Evolutionary conservation across 2,329 filamentous ascomycete genomes (phyloP), one percentile per base, ranked within the genome.

Genomic region (Hymenotorrendiella dingleyae): DNA sequence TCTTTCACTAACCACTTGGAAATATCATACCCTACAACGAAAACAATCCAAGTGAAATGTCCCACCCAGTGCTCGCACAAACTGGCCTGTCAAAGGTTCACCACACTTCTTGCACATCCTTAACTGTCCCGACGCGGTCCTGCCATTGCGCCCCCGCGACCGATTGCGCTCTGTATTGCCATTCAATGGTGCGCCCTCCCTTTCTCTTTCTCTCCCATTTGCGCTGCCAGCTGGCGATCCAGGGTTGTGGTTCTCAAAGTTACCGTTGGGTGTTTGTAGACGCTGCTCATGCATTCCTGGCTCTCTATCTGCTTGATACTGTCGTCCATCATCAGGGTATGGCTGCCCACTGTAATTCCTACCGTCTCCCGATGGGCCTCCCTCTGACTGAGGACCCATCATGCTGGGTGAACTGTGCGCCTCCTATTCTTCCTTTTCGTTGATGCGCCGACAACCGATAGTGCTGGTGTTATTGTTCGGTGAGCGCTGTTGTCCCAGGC

Each of bases 11-110:
- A 46, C 38, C 34, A 41, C n/a, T n/a, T 40, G 19, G 17, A 35
- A 22, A 21, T 33, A 21, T 54, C 54, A 37, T 77, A 96, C 91
- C 68, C 88, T 80, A 66, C 93, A 98, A 63, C 88, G 94, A 68
- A 98, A 98, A 73, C 93, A 98, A 65, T 98, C 91, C 53, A 98
- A 70, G 70, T 98, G 93, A 64, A 88, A 98, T 40, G 91, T 97
- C 45, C 89, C 90, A 42, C 90, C 88, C 42, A 98, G 69, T 34
- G 93, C 93, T 57, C 93, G 80, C 52, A 98, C 93, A 63, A 97
- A 98, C 66, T 98, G 93, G 32, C 93, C 93, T 1, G 88, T 94
- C 63, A 98, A 72, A 42, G 83, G 74, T 63, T 91, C 85, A 51
- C 82, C 81, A 62, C 93, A 98, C 66, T 95, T 96, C 59, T 88